Conservation (phyloP, 2,329 filamentous ascomycete species). For the Pyrenochaeta sp. region DNA sequence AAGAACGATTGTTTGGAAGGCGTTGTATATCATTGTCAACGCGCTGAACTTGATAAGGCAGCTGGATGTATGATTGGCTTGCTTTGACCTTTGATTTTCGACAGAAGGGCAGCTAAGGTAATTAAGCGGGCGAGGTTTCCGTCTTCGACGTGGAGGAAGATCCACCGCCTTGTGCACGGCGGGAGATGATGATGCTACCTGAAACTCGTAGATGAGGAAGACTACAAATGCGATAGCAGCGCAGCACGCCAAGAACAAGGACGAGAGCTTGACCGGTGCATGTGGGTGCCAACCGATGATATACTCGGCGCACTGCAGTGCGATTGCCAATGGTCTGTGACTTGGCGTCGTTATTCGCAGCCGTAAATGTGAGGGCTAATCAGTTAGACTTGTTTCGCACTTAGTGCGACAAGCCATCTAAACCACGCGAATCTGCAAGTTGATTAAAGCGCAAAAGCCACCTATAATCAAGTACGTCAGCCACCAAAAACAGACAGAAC, state of each 20-base stretch:
- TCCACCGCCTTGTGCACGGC: neutral
- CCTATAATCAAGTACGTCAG: neutral
- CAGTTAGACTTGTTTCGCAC: neutral
- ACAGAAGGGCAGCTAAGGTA: conserved; percentile 4
- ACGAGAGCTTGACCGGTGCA: neutral
- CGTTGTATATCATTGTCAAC: neutral
- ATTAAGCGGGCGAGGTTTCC: conserved; percentile 1
- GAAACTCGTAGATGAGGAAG: neutral
- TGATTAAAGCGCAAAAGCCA: too few species aligned
- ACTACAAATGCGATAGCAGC: neutral
- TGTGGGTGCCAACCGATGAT: neutral
- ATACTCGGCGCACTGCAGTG: neutral
- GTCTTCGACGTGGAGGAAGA: neutral
- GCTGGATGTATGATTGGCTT: neutral
- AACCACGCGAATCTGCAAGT: too few species aligned
- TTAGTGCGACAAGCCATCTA: neutral
- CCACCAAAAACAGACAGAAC: neutral
- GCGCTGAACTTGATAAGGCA: neutral
- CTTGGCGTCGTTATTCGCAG: neutral
- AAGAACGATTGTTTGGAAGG: neutral
- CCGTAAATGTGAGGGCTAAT: neutral
- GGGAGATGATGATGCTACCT: neutral
- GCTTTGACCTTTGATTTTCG: conserved; percentile 3
- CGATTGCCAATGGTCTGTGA: neutral
- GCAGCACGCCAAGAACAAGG: neutral